A percentile compares a stretch with the other conserved stretches of the same genome.
Conservation (phyloP, 129 eudicot species). For the Flaveria linearis region DNA sequence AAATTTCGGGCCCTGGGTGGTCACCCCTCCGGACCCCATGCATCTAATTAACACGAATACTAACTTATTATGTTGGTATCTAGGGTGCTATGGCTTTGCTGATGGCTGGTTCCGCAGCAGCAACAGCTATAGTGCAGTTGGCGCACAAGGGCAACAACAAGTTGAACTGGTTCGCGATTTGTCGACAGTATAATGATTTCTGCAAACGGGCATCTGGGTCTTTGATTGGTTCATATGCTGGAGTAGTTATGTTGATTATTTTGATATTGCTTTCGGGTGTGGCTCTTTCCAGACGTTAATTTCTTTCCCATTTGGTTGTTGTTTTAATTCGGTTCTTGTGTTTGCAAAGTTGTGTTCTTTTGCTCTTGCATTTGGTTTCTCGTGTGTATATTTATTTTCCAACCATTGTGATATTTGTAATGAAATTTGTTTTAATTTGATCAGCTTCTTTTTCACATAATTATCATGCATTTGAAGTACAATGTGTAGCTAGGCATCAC, state of each 20-base stretch:
- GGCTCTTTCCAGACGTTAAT: constrained; percentile 61
- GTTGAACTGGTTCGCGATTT: constrained; percentile 67
- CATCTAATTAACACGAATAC: not conserved
- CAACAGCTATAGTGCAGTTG: constrained; percentile 65
- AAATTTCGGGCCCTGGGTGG: too few relatives aligned
- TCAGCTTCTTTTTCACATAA: not conserved
- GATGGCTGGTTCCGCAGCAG: constrained; percentile 78
- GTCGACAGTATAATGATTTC: constrained; percentile 58
- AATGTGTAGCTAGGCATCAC: not conserved
- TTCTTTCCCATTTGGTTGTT: not conserved
- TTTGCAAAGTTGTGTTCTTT: constrained; percentile 23
- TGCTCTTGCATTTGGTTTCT: constrained; percentile 16
- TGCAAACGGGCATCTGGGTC: constrained; percentile 77
- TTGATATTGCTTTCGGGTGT: constrained; percentile 60
- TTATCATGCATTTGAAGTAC: not conserved
- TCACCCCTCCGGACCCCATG: too few relatives aligned
- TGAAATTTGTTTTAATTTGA: constrained; percentile 28
- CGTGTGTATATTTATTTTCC: constrained; percentile 10
- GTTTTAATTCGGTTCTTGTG: not conserved
- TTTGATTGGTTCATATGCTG: constrained; percentile 70
- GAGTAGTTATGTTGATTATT: constrained; percentile 49
- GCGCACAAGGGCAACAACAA: constrained; percentile 68
- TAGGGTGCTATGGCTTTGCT: constrained; percentile 64
- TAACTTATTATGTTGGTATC: constrained; percentile 11
- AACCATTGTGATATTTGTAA: constrained; percentile 27